Evolutionary conservation across 352 stramenopile species (phyloP).

Genomic region (Phytophthora rubi): DNA sequence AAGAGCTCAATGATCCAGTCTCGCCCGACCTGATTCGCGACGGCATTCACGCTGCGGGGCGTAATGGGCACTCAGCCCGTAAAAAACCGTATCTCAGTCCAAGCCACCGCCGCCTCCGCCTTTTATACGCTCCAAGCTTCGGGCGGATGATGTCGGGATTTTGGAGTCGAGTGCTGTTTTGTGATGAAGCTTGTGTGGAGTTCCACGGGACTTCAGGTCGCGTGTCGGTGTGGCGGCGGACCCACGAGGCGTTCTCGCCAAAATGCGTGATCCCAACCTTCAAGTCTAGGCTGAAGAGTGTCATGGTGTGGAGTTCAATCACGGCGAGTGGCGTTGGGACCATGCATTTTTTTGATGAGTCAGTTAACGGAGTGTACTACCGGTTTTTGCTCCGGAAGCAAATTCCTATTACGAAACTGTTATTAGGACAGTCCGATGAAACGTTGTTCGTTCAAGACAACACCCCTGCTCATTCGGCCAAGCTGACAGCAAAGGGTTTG

Average conservation of each 20-base stretch:
- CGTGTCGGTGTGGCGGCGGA: slow-evolving; percentile 1
- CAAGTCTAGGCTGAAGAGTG: not conserved
- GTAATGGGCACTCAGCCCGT: not conserved
- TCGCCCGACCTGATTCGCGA: not conserved
- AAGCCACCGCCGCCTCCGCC: not conserved
- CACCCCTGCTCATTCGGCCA: too few relatives aligned
- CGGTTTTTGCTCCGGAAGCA: not conserved
- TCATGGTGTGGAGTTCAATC: not conserved
- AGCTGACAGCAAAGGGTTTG: too few relatives aligned
- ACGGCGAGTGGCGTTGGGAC: not conserved
- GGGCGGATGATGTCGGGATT: not conserved
- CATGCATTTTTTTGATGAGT: not conserved
- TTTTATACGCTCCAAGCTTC: slow-evolving; percentile 6
- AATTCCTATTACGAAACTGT: not conserved
- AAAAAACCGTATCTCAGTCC: slow-evolving; percentile 16
- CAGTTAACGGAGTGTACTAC: not conserved
- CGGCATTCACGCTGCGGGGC: not conserved
- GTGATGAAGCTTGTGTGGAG: slow-evolving; percentile 2
- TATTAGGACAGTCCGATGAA: not conserved
- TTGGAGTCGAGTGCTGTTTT: not conserved
- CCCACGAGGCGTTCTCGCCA: not conserved
- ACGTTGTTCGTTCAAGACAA: not conserved
- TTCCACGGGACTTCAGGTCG: slow-evolving; percentile 2
- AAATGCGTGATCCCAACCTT: not conserved
- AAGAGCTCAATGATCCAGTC: too few relatives aligned